Evolutionary conservation across 2,329 filamentous ascomycete species (phyloP), one percentile per base, ranked within the genome.

Genomic region (Colletotrichum phormii): DNA sequence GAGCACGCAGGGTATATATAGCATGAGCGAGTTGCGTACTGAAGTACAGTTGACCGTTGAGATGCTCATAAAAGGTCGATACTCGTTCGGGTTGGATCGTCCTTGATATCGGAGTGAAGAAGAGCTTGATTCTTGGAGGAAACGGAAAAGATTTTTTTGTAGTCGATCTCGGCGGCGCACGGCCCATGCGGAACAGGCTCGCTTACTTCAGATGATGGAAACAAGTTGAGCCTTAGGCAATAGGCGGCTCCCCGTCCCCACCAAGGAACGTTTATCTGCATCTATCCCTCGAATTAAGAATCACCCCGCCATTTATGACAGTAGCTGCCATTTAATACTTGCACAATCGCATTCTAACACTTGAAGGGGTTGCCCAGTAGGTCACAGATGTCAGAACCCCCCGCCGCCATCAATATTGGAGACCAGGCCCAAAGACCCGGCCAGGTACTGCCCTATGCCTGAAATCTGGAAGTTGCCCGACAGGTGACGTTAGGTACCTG

Each of bases 371-470:
- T 67, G 65, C 58, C 65, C 58, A 62, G 46, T 63, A 49, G 18
- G 18, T 49, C 3, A 9, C 42, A 11, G 58, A 33, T n/a, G 54
- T 59, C 46, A 63, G 33, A 67, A 42, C 22, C 49, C 58, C 26
- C 26, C 26, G 26, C 26, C 49, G 12, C 58, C 49, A 58, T 67
- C 33, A 62, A 67, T 22, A 67, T 54, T 49, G 29, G 31, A 22
- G 46, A 9, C 49, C 26, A 49, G 7, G 29, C n/a, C 60, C 42
- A 22, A 33, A 33, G 42, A 42, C 37, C 49, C 26, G 33, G 51
- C 37, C 49, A 42, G 33, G 51, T 42, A 9, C 53, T 67, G 65
- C 65, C 65, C 65, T 62, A 60, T 49, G 29, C 65, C 65, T 54
- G 51, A 33, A 31, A 57, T 55, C 64, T 31, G 46, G 51, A 33